Conservation (phyloP, 148 eudicot species). For the Bassia scoparia region DNA sequence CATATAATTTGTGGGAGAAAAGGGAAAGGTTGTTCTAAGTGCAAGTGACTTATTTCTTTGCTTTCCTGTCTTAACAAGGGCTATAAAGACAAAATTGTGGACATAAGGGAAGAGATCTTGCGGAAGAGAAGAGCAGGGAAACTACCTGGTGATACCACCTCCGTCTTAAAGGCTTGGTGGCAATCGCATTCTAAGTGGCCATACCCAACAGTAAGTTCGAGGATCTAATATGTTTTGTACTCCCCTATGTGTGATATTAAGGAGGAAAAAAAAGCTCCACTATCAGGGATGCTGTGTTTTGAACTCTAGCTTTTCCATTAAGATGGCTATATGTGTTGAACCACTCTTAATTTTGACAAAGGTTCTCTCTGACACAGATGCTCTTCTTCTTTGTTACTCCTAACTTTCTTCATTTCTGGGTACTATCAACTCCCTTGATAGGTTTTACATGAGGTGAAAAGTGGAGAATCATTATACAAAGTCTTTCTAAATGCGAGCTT, state of each 20-base stretch:
- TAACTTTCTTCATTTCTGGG: background rate
- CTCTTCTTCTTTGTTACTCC: background rate
- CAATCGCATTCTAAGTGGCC: slow-evolving; percentile 97
- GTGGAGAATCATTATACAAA: background rate
- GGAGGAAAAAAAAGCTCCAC: too few species aligned
- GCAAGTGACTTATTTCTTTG: slow-evolving; percentile 12
- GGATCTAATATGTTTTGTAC: background rate
- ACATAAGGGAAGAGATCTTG: slow-evolving; percentile 87
- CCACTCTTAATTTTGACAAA: background rate
- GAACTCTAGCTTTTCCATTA: background rate
- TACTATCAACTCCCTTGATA: background rate
- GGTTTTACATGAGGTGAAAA: background rate
- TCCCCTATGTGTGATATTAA: background rate
- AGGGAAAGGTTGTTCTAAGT: background rate
- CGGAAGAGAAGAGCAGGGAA: slow-evolving; percentile 95
- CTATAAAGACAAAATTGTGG: slow-evolving; percentile 89
- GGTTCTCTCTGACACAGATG: background rate
- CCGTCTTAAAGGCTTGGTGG: slow-evolving; percentile 95
- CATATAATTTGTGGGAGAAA: background rate
- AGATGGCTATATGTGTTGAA: background rate
- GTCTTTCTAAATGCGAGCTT: slow-evolving; percentile 1
- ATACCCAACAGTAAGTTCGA: slow-evolving; percentile 80
- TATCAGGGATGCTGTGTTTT: background rate
- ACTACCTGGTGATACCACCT: slow-evolving; percentile 93
- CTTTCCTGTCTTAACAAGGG: slow-evolving; percentile 41